A percentile compares a stretch with the other conserved stretches of the same genome.
These are phyloP conservation scores for Aquanectria penicillioides DNA, from an alignment of 2,329 filamentous ascomycete species.

Conservation along the genomic window DNA sequence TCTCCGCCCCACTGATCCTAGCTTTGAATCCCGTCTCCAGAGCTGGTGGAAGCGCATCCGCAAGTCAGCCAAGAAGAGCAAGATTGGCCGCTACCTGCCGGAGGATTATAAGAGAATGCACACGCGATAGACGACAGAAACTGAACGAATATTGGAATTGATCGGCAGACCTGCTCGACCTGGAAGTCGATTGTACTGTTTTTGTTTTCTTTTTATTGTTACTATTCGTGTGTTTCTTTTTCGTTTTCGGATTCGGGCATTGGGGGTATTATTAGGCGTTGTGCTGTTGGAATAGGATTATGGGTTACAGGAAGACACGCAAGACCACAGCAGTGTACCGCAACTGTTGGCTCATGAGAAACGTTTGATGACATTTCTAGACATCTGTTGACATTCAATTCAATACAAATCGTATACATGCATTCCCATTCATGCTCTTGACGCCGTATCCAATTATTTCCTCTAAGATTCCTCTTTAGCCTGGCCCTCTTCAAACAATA, in stretches of 20 bases:
- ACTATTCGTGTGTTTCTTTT: background rate
- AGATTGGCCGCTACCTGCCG: conserved; percentile 47
- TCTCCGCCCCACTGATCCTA: conserved; percentile 41
- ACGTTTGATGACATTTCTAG: background rate
- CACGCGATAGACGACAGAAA: conserved; percentile 33
- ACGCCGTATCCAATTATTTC: conserved; percentile 26
- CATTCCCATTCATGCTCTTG: conserved; percentile 23
- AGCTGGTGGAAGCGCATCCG: conserved; percentile 50
- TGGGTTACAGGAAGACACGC: conserved; percentile 11
- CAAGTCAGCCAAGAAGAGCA: conserved; percentile 48
- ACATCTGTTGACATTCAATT: conserved; percentile 17
- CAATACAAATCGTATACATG: conserved; percentile 24
- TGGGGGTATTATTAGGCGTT: conserved; percentile 24
- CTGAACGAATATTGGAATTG: background rate
- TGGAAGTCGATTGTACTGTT: background rate
- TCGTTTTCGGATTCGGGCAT: conserved; percentile 1
- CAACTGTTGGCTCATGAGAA: background rate
- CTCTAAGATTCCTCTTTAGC: conserved; percentile 39
- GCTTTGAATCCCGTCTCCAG: conserved; percentile 42
- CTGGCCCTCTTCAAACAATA: conserved; percentile 72
- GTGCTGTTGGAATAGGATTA: background rate
- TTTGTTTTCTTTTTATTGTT: conserved; percentile 9
- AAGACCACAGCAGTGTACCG: too few relatives aligned
- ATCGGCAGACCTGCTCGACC: conserved; percentile 5
- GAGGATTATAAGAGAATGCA: conserved; percentile 47